Conservation (phyloP, 257 asterid species). For the Plantago elongata region DNA sequence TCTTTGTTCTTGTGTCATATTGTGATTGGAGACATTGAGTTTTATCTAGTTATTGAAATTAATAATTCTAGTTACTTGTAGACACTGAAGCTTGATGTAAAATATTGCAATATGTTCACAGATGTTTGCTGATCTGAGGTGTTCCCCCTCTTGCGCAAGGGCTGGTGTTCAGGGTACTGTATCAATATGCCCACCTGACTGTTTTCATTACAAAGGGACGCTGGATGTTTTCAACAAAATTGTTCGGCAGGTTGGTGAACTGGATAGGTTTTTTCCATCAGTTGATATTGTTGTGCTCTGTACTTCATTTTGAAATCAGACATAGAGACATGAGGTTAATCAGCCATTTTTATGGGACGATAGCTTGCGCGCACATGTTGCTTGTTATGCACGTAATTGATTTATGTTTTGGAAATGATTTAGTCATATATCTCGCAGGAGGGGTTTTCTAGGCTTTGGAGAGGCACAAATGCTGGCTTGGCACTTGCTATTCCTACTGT, state of each 20-base stretch:
- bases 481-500: conserved; percentile 93
- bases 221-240: conserved; percentile 85
- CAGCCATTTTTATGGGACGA: no score
- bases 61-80: no score
- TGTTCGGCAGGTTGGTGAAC: conserved; percentile 67
- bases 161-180: conserved; percentile 98
- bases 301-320: conserved; percentile 1
- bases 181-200: conserved; percentile 84
- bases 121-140: conserved; percentile 98
- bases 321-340: not conserved
- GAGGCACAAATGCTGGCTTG: conserved; percentile 95
- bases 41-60: no score
- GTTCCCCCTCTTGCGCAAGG: conserved; percentile 94
- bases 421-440: conserved; percentile 43
- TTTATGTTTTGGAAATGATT: conserved; percentile 1
- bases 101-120: conserved; percentile 25
- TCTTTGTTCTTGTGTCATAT: no score
- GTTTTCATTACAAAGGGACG: conserved; percentile 92
- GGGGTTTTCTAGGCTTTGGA: conserved; percentile 86
- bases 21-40: no score
- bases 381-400: not conserved
- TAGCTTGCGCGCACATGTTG: no score
- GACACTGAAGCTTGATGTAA: conserved; percentile 10
- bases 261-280: not conserved
- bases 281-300: not conserved